Percentiles rank a stretch among this genome's conserved stretches.
These are phyloP conservation scores for Scheffersomyces stambukii DNA, from an alignment of 1,139 yeast species.

Conservation along the genomic window DNA sequence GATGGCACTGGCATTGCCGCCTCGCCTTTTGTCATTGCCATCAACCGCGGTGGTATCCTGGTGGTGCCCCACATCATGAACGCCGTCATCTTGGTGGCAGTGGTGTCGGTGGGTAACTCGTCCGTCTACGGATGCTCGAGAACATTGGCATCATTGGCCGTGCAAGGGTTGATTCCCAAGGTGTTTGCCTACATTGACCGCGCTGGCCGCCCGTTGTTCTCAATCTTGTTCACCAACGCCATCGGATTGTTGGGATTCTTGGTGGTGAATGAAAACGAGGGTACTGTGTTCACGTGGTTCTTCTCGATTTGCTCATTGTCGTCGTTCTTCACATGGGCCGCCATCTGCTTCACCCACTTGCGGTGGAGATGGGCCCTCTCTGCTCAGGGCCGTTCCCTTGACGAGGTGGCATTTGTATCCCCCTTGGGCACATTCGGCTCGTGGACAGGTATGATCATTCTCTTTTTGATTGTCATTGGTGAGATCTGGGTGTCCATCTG, in stretches of 20 bases:
- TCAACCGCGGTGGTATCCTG: conserved; percentile 33
- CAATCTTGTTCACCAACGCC: conserved; percentile 44
- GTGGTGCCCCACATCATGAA: conserved; percentile 50
- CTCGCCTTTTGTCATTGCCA: conserved; percentile 42
- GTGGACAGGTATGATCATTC: conserved; percentile 35
- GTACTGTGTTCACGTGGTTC: conserved; percentile 57
- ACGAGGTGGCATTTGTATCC: conserved; percentile 46
- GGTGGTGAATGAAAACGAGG: conserved; percentile 46
- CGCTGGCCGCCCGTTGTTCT: conserved; percentile 54
- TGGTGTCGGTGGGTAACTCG: conserved; percentile 52
- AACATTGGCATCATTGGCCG: conserved; percentile 51
- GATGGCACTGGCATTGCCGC: conserved; percentile 30
- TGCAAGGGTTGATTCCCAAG: conserved; percentile 42
- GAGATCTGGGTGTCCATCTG: conserved; percentile 45
- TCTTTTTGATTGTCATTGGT: conserved; percentile 40
- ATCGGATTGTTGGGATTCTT: conserved; percentile 65
- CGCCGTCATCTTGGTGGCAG: conserved; percentile 49
- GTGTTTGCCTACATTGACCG: conserved; percentile 51
- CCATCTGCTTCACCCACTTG: conserved; percentile 35
- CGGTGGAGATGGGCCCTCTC: conserved; percentile 37
- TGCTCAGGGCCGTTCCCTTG: conserved; percentile 31
- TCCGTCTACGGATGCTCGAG: conserved; percentile 55
- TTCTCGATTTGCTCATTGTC: conserved; percentile 63
- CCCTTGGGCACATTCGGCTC: conserved; percentile 50
- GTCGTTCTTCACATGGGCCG: conserved; percentile 51